A percentile compares a stretch with the other conserved stretches of the same genome.
phyloP scores from a whole-genome alignment of 495 filamentous ascomycete species.

The Daldinia vernicosa region DNA sequence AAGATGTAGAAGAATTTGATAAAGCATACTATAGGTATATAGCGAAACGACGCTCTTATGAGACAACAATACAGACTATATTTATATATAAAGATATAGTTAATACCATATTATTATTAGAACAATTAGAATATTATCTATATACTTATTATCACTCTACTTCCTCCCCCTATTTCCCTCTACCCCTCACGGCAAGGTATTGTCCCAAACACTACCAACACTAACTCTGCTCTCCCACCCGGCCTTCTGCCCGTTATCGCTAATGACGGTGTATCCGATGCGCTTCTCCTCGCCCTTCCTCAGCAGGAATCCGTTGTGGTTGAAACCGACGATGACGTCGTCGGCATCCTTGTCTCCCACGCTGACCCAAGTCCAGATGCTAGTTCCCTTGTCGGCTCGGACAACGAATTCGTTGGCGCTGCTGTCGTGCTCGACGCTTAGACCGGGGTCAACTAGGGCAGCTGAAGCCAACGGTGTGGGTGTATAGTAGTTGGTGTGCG shows the following conservation, averaged over 20 bases:
- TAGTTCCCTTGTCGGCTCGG: slow-evolving; percentile 64
- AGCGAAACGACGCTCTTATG: not conserved
- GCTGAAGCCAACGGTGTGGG: slow-evolving; percentile 63
- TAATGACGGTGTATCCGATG: slow-evolving; percentile 57
- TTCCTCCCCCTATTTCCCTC: not conserved
- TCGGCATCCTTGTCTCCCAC: slow-evolving; percentile 53
- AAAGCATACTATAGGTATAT: not conserved
- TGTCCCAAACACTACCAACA: slow-evolving; percentile 71
- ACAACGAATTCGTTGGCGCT: slow-evolving; percentile 60
- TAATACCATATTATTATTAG: not conserved
- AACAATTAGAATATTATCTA: not conserved
- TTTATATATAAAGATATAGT: not conserved
- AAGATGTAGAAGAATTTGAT: no score
- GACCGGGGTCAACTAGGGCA: slow-evolving; percentile 62
- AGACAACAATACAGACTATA: not conserved
- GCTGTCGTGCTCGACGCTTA: slow-evolving; percentile 56
- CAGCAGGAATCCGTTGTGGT: slow-evolving; percentile 68
- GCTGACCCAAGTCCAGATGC: slow-evolving; percentile 75
- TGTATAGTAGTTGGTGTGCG: slow-evolving; percentile 66
- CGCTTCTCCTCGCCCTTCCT: slow-evolving; percentile 61
- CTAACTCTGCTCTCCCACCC: slow-evolving; percentile 65
- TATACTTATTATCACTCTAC: not conserved
- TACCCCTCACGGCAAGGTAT: slow-evolving; percentile 51
- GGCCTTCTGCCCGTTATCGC: slow-evolving; percentile 52
- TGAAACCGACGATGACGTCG: slow-evolving; percentile 67